A percentile compares a stretch with the other conserved stretches of the same genome.
Evolutionary conservation across 2,329 filamentous ascomycete genomes (phyloP).

Genomic region (Aspergillus sp.): DNA sequence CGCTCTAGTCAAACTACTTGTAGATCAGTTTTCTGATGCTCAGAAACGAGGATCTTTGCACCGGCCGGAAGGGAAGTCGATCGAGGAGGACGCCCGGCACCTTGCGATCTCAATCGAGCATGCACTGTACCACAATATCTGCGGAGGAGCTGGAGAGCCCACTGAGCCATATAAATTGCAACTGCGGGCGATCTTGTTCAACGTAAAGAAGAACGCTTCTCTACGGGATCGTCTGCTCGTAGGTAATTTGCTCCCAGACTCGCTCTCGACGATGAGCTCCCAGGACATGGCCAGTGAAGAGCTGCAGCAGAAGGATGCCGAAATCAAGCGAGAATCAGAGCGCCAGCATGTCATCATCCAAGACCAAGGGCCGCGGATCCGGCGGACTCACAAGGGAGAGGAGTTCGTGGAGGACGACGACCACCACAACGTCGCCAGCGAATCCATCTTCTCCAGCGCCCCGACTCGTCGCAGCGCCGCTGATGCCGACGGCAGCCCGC

Average conservation of each 20-base stretch:
- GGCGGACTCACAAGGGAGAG: conserved; percentile 90
- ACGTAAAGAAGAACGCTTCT: conserved; percentile 79
- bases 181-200: conserved; percentile 68
- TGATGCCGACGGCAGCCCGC: conserved; percentile 20
- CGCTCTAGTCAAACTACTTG: conserved; percentile 60
- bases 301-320: conserved; percentile 55
- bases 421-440: conserved; percentile 36
- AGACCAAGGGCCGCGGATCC: conserved; percentile 65
- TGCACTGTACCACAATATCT: conserved; percentile 47
- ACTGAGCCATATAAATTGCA: conserved; percentile 51
- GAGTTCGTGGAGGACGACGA: conserved; percentile 78
- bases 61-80: conserved; percentile 54
- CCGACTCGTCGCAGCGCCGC: conserved; percentile 35
- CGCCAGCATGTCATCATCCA: conserved; percentile 67
- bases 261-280: conserved; percentile 75
- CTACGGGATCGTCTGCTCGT: conserved; percentile 68
- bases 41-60: conserved; percentile 56
- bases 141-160: conserved; percentile 42
- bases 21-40: conserved; percentile 55
- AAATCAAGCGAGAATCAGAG: conserved; percentile 49
- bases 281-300: conserved; percentile 91
- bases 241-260: conserved; percentile 60
- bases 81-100: conserved; percentile 56
- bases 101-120: conserved; percentile 75
- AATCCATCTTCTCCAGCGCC: conserved; percentile 40